Conservation (phyloP, 2,329 filamentous ascomycete species). For the Xylariales sp. region DNA sequence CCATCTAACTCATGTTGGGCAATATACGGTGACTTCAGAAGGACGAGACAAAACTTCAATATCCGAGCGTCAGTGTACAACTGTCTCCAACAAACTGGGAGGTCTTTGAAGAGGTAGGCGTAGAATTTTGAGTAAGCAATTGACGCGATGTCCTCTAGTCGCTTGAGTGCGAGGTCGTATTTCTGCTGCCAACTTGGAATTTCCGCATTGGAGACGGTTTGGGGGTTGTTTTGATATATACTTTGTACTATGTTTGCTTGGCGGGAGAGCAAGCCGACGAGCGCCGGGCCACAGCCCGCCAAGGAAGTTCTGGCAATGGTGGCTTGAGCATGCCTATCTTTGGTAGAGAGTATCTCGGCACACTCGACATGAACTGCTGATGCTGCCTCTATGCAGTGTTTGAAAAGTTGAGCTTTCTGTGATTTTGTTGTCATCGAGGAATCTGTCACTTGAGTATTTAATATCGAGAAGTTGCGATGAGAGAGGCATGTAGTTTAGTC, state of each 20-base stretch:
- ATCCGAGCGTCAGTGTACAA: slow-evolving; percentile 79
- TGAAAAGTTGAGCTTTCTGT: slow-evolving; percentile 35
- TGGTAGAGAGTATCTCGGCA: slow-evolving; percentile 33
- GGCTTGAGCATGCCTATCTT: slow-evolving; percentile 6
- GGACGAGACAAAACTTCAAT: slow-evolving; percentile 63
- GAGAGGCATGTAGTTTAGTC: not conserved
- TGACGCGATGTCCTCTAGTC: slow-evolving; percentile 67
- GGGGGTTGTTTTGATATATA: slow-evolving; percentile 15
- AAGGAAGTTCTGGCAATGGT: slow-evolving; percentile 29
- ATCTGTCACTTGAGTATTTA: not conserved
- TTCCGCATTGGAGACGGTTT: not conserved
- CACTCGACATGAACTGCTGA: slow-evolving; percentile 43
- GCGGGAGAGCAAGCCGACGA: slow-evolving; percentile 46
- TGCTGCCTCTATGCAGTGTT: slow-evolving; percentile 41
- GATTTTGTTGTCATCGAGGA: slow-evolving; percentile 18
- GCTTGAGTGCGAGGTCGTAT: slow-evolving; percentile 50
- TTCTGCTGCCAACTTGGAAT: slow-evolving; percentile 18
- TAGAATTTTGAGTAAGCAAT: slow-evolving; percentile 76
- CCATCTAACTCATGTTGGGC: slow-evolving; percentile 12
- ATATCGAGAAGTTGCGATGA: not conserved
- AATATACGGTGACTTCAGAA: slow-evolving; percentile 43
- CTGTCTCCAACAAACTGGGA: slow-evolving; percentile 75
- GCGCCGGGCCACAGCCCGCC: slow-evolving; percentile 43
- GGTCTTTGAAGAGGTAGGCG: slow-evolving; percentile 73
- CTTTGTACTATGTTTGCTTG: slow-evolving; percentile 38